phyloP scores from a whole-genome alignment of 140 eudicot species.

The Oenanthe javanica region DNA sequence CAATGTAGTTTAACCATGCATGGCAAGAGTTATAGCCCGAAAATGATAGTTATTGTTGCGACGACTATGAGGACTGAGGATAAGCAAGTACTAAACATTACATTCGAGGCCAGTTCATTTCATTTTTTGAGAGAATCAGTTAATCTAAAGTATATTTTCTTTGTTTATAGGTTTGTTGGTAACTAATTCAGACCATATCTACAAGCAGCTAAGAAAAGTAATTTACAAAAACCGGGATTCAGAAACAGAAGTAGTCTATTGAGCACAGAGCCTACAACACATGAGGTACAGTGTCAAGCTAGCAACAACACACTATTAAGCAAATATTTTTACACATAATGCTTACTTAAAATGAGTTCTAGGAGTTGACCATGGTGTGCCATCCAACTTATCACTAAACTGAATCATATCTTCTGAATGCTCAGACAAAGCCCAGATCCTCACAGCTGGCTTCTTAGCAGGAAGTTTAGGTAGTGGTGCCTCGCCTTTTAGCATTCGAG shows the following conservation, averaged over 20 bases:
- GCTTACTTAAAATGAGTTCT: background rate
- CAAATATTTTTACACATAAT: background rate
- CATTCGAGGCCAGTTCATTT: too few species aligned
- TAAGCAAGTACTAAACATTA: too few species aligned
- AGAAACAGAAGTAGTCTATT: background rate
- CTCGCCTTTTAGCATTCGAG: background rate
- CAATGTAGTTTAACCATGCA: too few species aligned
- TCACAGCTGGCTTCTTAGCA: background rate
- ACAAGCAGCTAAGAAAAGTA: too few species aligned
- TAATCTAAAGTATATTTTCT: too few species aligned
- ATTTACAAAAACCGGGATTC: background rate
- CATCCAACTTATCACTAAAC: background rate
- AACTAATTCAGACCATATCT: too few species aligned
- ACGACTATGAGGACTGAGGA: too few species aligned
- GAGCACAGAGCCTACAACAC: background rate
- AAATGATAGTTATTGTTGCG: too few species aligned
- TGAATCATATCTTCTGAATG: background rate
- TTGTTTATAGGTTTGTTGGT: too few species aligned
- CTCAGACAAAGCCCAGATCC: background rate
- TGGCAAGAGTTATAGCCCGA: too few species aligned
- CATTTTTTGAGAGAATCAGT: too few species aligned
- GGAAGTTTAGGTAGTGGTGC: background rate
- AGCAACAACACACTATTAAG: background rate
- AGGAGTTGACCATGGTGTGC: slow-evolving; percentile 5
- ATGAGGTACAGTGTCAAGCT: background rate